Conservation (phyloP, 495 filamentous ascomycete species). For the Annulohypoxylon bovei region DNA sequence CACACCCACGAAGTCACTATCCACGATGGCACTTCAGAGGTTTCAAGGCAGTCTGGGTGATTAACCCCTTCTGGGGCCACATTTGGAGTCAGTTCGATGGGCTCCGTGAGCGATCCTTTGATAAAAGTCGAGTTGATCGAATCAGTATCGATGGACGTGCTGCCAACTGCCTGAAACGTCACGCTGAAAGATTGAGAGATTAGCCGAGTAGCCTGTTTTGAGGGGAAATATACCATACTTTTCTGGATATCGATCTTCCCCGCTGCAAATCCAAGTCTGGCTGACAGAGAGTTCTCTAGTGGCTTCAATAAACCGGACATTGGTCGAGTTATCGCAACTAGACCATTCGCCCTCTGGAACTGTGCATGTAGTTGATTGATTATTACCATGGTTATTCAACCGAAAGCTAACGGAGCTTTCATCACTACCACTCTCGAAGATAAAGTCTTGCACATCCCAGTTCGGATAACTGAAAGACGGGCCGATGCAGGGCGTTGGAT, state of each 20-base stretch:
- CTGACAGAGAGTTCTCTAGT: slow-evolving; percentile 24
- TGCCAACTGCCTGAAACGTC: slow-evolving; percentile 30
- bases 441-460: slow-evolving; percentile 34
- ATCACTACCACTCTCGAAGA: not conserved
- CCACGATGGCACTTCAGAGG: slow-evolving; percentile 30
- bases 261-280: slow-evolving; percentile 35
- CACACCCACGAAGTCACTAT: slow-evolving; percentile 32
- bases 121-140: slow-evolving; percentile 15
- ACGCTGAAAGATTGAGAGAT: slow-evolving; percentile 13
- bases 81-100: slow-evolving; percentile 36
- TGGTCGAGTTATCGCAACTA: slow-evolving; percentile 21
- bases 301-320: slow-evolving; percentile 12
- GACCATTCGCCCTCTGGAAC: slow-evolving; percentile 19
- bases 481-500: slow-evolving; percentile 35
- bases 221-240: not conserved
- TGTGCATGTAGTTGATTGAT: slow-evolving; percentile 18
- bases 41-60: slow-evolving; percentile 31
- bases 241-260: slow-evolving; percentile 18
- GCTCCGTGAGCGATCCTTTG: slow-evolving; percentile 31
- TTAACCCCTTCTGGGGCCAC: slow-evolving; percentile 39
- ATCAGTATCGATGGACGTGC: not conserved
- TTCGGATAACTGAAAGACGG: slow-evolving; percentile 37
- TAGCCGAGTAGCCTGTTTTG: not conserved
- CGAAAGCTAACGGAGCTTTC: slow-evolving; percentile 16
- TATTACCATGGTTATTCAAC: slow-evolving; percentile 31